Evolutionary conservation across 352 stramenopile species (phyloP).

Genomic region (Pythium brassicae): DNA sequence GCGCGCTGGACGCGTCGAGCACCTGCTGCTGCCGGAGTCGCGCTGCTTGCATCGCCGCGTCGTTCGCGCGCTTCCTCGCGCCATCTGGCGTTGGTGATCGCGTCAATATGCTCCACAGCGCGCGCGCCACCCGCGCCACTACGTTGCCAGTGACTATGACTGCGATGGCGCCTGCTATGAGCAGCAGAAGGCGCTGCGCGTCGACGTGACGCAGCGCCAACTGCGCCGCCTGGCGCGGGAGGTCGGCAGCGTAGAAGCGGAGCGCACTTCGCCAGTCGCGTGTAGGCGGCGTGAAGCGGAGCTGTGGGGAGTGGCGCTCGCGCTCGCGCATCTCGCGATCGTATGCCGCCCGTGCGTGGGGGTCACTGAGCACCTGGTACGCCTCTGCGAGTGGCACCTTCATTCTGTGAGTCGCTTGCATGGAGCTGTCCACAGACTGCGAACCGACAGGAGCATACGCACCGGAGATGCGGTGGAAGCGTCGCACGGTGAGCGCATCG

Average conservation of each 20-base stretch:
- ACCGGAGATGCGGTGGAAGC: conserved; percentile 40
- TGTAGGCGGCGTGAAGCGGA: conserved; percentile 6
- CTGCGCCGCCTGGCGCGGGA: conserved; percentile 18
- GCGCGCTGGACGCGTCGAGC: no score
- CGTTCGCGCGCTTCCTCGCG: conserved; percentile 21
- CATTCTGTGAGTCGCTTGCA: not conserved
- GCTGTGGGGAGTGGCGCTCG: conserved; percentile 11
- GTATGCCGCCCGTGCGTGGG: conserved; percentile 17
- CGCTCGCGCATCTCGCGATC: conserved; percentile 23
- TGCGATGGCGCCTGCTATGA: conserved; percentile 19
- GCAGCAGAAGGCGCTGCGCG: conserved; percentile 18
- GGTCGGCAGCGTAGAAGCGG: conserved; percentile 28
- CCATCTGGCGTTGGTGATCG: conserved; percentile 41
- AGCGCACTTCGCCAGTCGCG: conserved; percentile 9
- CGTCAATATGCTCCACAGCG: conserved; percentile 18
- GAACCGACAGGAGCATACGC: not conserved
- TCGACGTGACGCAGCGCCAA: conserved; percentile 18
- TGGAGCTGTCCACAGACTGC: not conserved
- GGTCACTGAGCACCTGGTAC: conserved; percentile 23
- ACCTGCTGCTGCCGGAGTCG: conserved; percentile 24
- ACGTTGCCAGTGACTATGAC: conserved; percentile 28
- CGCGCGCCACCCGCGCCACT: conserved; percentile 4
- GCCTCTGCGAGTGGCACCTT: conserved; percentile 16
- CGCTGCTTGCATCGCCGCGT: conserved; percentile 74
- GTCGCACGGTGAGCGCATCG: conserved; percentile 21